Percentiles rank a stretch among this genome's conserved stretches.
These are phyloP conservation scores for Aspergillus pseudoglaucus DNA, from an alignment of 2,329 filamentous ascomycete genomes.

Conservation along the genomic window DNA sequence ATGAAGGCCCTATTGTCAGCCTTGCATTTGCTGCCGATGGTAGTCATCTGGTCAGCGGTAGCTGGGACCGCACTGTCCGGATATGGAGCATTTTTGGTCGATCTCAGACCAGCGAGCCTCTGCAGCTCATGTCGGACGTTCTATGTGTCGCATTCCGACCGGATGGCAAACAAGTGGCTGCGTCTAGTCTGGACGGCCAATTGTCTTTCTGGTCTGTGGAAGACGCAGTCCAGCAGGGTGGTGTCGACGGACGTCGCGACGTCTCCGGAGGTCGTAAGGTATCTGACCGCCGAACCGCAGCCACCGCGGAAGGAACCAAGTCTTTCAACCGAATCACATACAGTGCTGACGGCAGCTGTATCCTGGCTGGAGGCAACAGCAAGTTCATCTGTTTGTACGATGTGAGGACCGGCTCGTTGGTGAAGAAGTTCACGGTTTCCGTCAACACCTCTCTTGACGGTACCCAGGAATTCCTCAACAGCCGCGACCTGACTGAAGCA, in stretches of 20 bases:
- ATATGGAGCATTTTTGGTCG: conserved; percentile 94
- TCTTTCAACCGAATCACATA: conserved; percentile 83
- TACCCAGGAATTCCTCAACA: conserved; percentile 95
- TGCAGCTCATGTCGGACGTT: conserved; percentile 88
- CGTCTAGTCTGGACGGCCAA: conserved; percentile 89
- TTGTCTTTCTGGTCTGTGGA: conserved; percentile 90
- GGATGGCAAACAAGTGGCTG: conserved; percentile 82
- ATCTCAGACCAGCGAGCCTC: conserved; percentile 88
- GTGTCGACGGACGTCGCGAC: conserved; percentile 83
- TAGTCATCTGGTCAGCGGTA: conserved; percentile 76
- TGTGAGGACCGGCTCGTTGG: conserved; percentile 79
- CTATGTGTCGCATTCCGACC: conserved; percentile 80
- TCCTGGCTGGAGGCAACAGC: conserved; percentile 89
- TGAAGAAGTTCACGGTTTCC: conserved; percentile 94
- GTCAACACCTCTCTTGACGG: conserved; percentile 93
- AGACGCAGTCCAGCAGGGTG: conserved; percentile 78
- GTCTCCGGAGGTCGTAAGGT: conserved; percentile 87
- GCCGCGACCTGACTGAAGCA: conserved; percentile 81
- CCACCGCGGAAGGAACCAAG: conserved; percentile 85
- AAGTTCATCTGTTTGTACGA: conserved; percentile 98
- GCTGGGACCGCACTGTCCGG: conserved; percentile 92
- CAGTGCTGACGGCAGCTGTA: conserved; percentile 83
- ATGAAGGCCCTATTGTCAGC: conserved; percentile 87
- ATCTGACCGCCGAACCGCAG: conserved; percentile 81
- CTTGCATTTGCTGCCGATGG: conserved; percentile 86